These are phyloP conservation scores for Eucalyptus melliodora DNA, from an alignment of 345 rosid genomes.

Conservation along the genomic window DNA sequence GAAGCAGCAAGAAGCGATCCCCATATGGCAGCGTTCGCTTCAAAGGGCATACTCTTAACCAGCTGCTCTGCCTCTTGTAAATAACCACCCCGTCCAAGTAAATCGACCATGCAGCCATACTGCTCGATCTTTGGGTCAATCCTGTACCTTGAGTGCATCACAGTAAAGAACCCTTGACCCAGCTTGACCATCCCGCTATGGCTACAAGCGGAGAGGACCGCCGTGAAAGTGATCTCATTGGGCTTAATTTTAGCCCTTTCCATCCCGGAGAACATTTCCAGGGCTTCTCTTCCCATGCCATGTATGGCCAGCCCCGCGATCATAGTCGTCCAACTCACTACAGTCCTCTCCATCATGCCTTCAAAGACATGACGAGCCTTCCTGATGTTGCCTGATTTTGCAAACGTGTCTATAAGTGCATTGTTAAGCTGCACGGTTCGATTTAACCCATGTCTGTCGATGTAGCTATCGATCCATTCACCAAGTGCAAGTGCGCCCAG, in stretches of 20 bases:
- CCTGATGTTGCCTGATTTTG: conserved; percentile 47
- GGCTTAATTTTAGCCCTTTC: conserved; percentile 29
- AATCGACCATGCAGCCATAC: conserved; percentile 67
- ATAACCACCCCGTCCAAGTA: conserved; percentile 54
- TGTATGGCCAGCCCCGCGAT: conserved; percentile 58
- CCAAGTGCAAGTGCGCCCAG: conserved; percentile 53
- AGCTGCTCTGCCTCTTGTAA: conserved; percentile 48
- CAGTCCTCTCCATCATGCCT: conserved; percentile 20
- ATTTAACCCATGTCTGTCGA: conserved; percentile 14
- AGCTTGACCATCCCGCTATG: conserved; percentile 52
- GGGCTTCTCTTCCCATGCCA: conserved; percentile 56
- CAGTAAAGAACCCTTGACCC: conserved; percentile 27
- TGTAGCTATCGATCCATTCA: conserved; percentile 41
- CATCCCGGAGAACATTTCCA: conserved; percentile 55
- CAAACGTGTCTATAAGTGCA: conserved; percentile 63
- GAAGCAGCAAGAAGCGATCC: conserved; percentile 77
- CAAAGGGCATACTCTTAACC: conserved; percentile 41
- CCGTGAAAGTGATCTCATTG: conserved; percentile 59
- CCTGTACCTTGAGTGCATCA: conserved; percentile 25
- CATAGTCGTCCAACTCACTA: conserved; percentile 66
- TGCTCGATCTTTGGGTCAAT: conserved; percentile 52
- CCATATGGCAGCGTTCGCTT: conserved; percentile 67
- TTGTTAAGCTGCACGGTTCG: conserved; percentile 32
- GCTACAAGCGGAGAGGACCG: conserved; percentile 66
- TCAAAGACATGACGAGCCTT: conserved; percentile 50